Conservation (phyloP, 345 rosid species). For the Salix suchowensis region DNA sequence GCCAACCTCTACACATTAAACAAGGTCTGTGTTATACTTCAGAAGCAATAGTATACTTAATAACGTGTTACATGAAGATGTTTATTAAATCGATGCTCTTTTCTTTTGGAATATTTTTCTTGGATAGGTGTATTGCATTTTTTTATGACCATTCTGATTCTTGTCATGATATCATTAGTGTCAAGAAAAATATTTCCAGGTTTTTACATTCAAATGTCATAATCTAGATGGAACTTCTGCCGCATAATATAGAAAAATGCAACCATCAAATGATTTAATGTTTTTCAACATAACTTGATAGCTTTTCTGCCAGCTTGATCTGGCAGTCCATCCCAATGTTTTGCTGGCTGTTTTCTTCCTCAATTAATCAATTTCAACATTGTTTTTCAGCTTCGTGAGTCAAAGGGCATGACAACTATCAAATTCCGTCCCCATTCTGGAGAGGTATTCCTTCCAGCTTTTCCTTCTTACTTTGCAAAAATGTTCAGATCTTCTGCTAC, state of each 20-base stretch:
- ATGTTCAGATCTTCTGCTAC: background rate
- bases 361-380: conserved; percentile 6
- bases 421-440: conserved; percentile 94
- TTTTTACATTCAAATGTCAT: background rate
- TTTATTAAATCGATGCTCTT: background rate
- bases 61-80: background rate
- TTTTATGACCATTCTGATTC: background rate
- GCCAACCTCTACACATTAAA: conserved; percentile 90
- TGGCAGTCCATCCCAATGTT: background rate
- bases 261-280: background rate
- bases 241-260: background rate
- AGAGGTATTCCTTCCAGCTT: conserved; percentile 49
- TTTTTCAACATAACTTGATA: background rate
- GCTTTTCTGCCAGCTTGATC: background rate
- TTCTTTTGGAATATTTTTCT: background rate
- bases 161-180: background rate
- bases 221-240: background rate
- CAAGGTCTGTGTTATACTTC: conserved; percentile 46
- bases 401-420: conserved; percentile 97
- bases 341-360: background rate
- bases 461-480: background rate
- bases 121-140: background rate
- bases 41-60: background rate
- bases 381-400: conserved; percentile 84
- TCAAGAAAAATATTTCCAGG: background rate